Conservation (phyloP, 169 alveolate genomes). For the Ichthyophthirius multifiliis region DNA sequence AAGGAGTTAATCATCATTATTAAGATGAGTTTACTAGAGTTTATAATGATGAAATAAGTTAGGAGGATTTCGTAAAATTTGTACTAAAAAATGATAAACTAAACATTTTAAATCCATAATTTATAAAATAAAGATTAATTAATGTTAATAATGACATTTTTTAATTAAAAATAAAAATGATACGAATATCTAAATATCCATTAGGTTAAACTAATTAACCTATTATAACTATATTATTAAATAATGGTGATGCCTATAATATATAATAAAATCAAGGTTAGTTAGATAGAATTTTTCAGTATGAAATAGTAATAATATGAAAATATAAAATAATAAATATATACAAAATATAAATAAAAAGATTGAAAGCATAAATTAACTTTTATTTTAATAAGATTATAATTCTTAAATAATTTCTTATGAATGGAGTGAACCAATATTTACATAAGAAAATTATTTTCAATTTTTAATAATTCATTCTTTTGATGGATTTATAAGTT, state of each 20-base stretch:
- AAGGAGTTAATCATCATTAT: background rate
- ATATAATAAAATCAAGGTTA: background rate
- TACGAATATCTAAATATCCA: background rate
- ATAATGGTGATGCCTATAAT: background rate
- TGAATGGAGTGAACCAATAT: background rate
- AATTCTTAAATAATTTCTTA: background rate
- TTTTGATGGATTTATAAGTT: background rate
- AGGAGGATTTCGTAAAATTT: background rate
- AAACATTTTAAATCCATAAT: background rate
- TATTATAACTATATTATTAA: background rate
- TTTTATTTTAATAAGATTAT: background rate
- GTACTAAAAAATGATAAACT: background rate
- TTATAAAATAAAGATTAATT: background rate
- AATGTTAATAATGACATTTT: background rate
- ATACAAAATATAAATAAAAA: background rate
- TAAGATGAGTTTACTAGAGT: background rate
- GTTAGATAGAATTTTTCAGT: background rate
- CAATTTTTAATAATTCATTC: background rate
- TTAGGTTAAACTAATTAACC: background rate
- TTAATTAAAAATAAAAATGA: background rate
- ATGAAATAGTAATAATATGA: background rate
- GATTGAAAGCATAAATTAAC: background rate
- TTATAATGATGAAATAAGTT: background rate
- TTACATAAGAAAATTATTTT: background rate
- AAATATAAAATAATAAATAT: background rate